phyloP scores from a whole-genome alignment of 208 protist genomes.

The Leishmania martiniquensis region DNA sequence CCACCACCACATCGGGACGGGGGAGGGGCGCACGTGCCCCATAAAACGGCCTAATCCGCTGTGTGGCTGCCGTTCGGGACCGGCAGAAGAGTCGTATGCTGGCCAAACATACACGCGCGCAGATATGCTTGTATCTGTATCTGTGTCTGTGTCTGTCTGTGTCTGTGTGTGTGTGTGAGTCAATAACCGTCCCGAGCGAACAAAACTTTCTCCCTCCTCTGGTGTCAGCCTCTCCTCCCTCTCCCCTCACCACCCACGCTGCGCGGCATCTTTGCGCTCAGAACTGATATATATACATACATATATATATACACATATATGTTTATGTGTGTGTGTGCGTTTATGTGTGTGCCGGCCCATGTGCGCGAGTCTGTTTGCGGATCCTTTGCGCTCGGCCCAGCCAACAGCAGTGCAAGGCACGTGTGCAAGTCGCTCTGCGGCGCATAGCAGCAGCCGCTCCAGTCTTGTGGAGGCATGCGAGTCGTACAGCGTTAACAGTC shows the following conservation, averaged over 20 bases:
- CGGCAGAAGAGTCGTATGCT: background rate
- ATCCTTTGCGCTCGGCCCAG: background rate
- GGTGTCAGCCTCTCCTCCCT: background rate
- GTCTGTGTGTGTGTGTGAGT: background rate
- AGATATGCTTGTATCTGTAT: background rate
- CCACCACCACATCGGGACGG: background rate
- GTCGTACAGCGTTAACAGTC: constrained; percentile 40
- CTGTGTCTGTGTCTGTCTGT: constrained; percentile 13
- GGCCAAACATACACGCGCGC: background rate
- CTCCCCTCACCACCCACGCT: background rate
- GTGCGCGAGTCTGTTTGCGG: background rate
- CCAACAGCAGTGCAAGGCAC: background rate
- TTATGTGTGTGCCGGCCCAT: background rate
- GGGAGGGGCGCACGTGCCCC: background rate
- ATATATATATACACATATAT: no score
- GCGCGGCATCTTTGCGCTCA: background rate
- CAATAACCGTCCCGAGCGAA: background rate
- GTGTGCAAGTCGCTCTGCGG: background rate
- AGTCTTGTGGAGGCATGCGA: constrained; percentile 18
- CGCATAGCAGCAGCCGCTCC: background rate
- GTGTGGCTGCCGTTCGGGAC: background rate
- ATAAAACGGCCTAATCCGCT: background rate
- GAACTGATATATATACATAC: no score
- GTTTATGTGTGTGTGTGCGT: background rate
- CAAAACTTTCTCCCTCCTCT: background rate